phyloP scores from a whole-genome alignment of 305 asterid genomes.

The Plantago rigida region DNA sequence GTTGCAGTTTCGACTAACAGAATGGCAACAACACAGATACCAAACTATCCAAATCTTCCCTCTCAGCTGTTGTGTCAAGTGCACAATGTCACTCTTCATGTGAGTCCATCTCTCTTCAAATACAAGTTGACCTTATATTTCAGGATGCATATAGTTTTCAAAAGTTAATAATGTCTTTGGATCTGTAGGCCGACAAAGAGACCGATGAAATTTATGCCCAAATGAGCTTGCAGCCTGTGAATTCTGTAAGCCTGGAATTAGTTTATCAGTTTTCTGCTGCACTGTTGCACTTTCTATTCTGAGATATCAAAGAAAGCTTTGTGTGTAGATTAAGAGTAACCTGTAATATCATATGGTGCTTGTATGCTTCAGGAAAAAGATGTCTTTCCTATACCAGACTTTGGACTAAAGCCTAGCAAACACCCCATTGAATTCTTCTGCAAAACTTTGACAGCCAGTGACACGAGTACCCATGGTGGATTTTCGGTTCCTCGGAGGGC shows the following conservation, averaged over 20 bases:
- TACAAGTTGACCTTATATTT: not conserved
- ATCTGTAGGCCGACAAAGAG: constrained; percentile 77
- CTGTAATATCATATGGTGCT: constrained; percentile 20
- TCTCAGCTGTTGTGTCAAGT: constrained; percentile 83
- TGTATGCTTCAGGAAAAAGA: constrained; percentile 60
- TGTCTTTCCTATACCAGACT: constrained; percentile 74
- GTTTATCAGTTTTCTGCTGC: constrained; percentile 4
- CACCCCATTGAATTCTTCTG: constrained; percentile 94
- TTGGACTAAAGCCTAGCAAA: constrained; percentile 60
- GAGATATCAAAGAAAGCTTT: no score
- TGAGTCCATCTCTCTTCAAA: constrained; percentile 26
- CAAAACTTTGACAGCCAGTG: constrained; percentile 85
- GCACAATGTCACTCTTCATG: constrained; percentile 78
- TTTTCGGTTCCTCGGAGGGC: constrained; percentile 92
- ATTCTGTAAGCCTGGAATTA: constrained; percentile 46
- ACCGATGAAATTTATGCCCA: constrained; percentile 92
- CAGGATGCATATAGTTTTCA: no score
- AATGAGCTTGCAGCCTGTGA: constrained; percentile 84
- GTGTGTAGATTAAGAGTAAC: not conserved
- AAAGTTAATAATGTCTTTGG: constrained; percentile 14
- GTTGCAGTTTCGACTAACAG: constrained; percentile 86
- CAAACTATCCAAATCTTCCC: constrained; percentile 81
- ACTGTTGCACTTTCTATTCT: no score
- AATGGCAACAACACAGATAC: constrained; percentile 70
- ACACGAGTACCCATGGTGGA: constrained; percentile 93